phyloP scores from a whole-genome alignment of 75 land plant species.

The Pinus albicaulis region DNA sequence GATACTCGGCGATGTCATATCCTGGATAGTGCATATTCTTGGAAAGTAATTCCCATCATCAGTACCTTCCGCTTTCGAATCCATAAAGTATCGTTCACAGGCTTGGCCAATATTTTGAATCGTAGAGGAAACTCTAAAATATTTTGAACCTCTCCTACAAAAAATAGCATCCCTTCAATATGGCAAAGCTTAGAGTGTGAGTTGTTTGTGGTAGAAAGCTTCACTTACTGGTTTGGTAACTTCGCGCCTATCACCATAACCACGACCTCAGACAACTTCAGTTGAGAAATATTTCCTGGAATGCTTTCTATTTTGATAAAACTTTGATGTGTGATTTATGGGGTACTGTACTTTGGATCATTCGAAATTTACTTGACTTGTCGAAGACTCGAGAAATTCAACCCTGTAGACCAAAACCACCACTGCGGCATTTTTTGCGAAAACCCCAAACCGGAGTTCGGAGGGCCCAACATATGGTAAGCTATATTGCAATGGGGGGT shows the following conservation, averaged over 20 bases:
- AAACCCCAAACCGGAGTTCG: no score
- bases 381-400: slow-evolving; percentile 34
- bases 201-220: background rate
- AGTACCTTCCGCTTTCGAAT: slow-evolving; percentile 6
- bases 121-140: background rate
- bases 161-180: background rate
- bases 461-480: no score
- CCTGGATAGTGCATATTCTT: background rate
- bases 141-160: background rate
- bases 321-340: background rate
- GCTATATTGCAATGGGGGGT: no score
- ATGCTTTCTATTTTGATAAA: background rate
- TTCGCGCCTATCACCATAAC: background rate
- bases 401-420: no score
- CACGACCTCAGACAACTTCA: background rate
- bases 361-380: slow-evolving; percentile 13
- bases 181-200: background rate
- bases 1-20: slow-evolving; percentile 1
- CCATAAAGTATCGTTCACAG: slow-evolving; percentile 10
- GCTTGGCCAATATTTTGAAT: background rate
- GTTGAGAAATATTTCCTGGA: background rate
- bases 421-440: no score
- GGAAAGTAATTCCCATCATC: background rate
- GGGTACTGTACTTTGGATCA: background rate
- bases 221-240: background rate